These are phyloP conservation scores for Malania oleifera DNA, from an alignment of 164 flowering plant species.

Conservation along the genomic window DNA sequence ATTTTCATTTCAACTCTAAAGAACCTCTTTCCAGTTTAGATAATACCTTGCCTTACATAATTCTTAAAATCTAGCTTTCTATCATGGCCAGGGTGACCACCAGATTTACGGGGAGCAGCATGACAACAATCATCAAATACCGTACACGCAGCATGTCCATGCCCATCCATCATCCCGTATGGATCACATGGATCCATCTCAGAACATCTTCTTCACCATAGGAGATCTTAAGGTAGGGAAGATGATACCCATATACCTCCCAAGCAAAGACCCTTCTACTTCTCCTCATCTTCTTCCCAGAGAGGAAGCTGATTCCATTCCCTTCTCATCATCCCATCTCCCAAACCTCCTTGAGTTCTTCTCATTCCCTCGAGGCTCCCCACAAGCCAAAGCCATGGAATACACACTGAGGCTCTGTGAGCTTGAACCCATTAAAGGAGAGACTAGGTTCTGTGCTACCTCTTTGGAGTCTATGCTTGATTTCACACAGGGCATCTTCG, in stretches of 20 bases:
- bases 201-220: conserved; percentile 26
- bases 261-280: conserved; percentile 15
- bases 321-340: conserved; percentile 39
- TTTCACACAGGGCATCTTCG: conserved; percentile 19
- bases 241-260: conserved; percentile 27
- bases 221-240: conserved; percentile 29
- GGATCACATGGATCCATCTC: conserved; percentile 20
- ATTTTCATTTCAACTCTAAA: no score
- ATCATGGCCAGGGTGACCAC: no score
- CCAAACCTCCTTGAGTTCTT: conserved; percentile 32
- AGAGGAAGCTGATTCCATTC: conserved; percentile 41
- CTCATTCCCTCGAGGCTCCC: conserved; percentile 30
- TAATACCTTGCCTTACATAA: no score
- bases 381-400: conserved; percentile 47
- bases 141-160: no score
- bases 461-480: conserved; percentile 62
- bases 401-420: conserved; percentile 50
- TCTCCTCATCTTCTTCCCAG: conserved; percentile 36
- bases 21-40: no score
- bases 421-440: conserved; percentile 31
- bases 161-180: neutral
- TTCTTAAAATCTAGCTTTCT: no score
- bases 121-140: no score
- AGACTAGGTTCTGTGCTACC: conserved; percentile 42
- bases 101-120: no score